Evolutionary conservation across 148 eudicot species (phyloP).

Genomic region (Cornus controversa): DNA sequence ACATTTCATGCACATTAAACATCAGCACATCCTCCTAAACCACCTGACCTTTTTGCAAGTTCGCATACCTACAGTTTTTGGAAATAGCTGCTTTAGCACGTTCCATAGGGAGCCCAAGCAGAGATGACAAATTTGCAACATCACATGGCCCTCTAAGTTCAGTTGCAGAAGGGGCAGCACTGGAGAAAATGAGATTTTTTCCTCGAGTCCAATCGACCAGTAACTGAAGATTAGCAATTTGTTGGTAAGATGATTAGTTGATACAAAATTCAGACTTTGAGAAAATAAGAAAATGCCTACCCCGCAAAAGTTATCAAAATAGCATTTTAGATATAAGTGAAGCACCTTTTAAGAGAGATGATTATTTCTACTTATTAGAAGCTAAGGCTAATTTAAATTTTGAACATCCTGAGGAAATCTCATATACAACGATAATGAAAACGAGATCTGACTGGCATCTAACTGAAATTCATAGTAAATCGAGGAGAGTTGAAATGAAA

Average conservation of each 20-base stretch:
- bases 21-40: background rate
- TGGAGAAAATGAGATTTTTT: conserved; percentile 72
- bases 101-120: conserved; percentile 77
- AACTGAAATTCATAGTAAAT: background rate
- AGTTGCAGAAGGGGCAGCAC: conserved; percentile 77
- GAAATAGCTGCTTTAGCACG: conserved; percentile 84
- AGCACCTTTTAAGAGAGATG: background rate
- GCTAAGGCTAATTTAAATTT: too few species aligned
- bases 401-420: too few species aligned
- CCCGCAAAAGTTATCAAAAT: background rate
- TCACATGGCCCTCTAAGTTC: conserved; percentile 93
- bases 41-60: background rate
- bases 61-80: conserved; percentile 76
- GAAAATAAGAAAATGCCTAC: background rate
- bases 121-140: conserved; percentile 63
- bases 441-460: background rate
- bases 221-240: conserved; percentile 37
- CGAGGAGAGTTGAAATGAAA: background rate
- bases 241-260: background rate
- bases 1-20: background rate
- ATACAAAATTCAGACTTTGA: background rate
- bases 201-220: conserved; percentile 94
- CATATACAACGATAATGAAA: background rate
- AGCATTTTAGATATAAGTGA: background rate
- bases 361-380: background rate